Conservation (phyloP, 2,329 filamentous ascomycete species). For the Graphilbum sp. region DNA sequence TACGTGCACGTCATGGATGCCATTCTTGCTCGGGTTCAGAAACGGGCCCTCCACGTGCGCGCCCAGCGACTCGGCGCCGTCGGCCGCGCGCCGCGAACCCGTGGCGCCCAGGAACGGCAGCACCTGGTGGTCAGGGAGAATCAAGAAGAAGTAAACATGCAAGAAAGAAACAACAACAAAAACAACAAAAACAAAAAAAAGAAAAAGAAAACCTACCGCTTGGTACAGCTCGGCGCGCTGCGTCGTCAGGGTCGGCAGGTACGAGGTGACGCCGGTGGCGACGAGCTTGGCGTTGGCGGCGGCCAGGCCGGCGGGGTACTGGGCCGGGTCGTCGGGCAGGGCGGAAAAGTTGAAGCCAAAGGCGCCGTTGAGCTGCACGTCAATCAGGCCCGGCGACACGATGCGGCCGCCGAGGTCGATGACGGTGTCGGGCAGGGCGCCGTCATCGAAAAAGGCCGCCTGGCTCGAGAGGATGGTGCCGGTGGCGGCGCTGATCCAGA, state of each 20-base stretch:
- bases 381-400: conserved; percentile 64
- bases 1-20: conserved; percentile 38
- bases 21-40: conserved; percentile 60
- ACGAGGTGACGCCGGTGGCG: conserved; percentile 67
- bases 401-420: conserved; percentile 41
- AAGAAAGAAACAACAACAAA: too few relatives aligned
- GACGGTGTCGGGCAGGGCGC: too few relatives aligned
- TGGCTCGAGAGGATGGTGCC: conserved; percentile 61
- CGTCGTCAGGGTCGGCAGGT: conserved; percentile 67
- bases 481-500: conserved; percentile 63
- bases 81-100: conserved; percentile 17
- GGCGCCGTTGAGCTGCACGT: conserved; percentile 72
- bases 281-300: conserved; percentile 54
- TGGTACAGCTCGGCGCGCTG: conserved; percentile 60
- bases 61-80: conserved; percentile 59
- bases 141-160: too few relatives aligned
- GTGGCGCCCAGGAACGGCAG: not conserved
- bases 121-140: too few relatives aligned
- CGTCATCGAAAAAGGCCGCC: conserved; percentile 39
- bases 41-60: conserved; percentile 36
- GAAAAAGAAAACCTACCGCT: too few relatives aligned
- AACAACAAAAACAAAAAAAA: too few relatives aligned
- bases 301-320: conserved; percentile 53
- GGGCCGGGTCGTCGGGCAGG: conserved; percentile 27
- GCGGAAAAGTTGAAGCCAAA: conserved; percentile 80